A percentile compares a stretch with the other conserved stretches of the same genome.
These are phyloP conservation scores for Linnemannia zychae DNA, from an alignment of 192 early-diverging fungal species.

Conservation along the genomic window DNA sequence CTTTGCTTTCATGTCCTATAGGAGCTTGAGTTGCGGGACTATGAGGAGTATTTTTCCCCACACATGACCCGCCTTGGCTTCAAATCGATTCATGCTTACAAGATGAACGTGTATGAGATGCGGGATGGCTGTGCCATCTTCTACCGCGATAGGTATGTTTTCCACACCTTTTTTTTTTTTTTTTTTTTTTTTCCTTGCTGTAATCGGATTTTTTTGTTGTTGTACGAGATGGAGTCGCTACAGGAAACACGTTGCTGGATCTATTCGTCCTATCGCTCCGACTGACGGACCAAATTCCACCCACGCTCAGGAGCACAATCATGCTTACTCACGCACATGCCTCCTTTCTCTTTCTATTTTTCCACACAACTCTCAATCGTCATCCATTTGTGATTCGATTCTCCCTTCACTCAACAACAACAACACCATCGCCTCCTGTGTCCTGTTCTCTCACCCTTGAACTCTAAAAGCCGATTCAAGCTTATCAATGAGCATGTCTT, in stretches of 20 bases:
- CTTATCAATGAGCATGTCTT: constrained; percentile 40
- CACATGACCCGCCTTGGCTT: constrained; percentile 42
- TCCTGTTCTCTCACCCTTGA: not conserved
- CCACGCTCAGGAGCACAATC: not conserved
- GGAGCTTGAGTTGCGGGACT: constrained; percentile 51
- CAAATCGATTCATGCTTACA: constrained; percentile 48
- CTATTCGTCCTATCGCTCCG: constrained; percentile 10
- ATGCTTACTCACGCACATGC: constrained; percentile 34
- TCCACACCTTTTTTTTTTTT: not conserved
- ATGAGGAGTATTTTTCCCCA: constrained; percentile 47
- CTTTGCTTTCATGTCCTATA: not conserved
- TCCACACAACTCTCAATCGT: not conserved
- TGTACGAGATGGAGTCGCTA: not conserved
- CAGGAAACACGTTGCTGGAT: constrained; percentile 26
- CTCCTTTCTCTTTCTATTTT: constrained; percentile 6
- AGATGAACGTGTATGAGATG: constrained; percentile 56
- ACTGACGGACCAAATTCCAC: not conserved
- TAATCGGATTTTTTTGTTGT: not conserved
- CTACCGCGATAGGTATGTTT: constrained; percentile 46
- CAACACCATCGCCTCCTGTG: not conserved
- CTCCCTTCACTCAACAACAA: not conserved
- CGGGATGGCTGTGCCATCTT: constrained; percentile 56
- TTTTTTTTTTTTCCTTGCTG: not conserved
- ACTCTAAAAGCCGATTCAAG: constrained; percentile 40
- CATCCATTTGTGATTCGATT: not conserved